Base-by-base conservation (phyloP, 1,284 basidiomycete genomes). In the Entoloma clypeatum region DNA sequence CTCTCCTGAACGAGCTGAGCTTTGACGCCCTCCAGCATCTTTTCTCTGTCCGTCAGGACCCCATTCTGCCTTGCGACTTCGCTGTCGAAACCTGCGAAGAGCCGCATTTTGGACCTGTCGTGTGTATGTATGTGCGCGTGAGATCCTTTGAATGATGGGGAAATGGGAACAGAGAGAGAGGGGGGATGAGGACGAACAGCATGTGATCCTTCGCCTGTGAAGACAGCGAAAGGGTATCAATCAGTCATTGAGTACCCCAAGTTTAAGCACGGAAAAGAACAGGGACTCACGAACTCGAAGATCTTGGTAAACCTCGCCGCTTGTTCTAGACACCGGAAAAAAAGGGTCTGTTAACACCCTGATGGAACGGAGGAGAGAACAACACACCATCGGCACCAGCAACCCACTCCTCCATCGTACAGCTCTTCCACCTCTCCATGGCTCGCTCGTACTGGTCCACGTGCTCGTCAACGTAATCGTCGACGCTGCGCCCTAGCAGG, bases 351-450 rank as follows among this genome's bases (percentile, higher is more conserved):
- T 33, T 42, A 35, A 14, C 25, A 28, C 8, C 24, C n/a, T n/a
- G 13, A 25, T 23, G 11, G 16, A 40, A 14, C 7, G 40, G 23
- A 21, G 16, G 21, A 26, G 19, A 30, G 11, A 31, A 10, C 18
- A 16, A 38, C 47, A 5, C 32, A 68, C 67, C 66, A 36, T 64
- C 57, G 7, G 59, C 62, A 7, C 66, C 67, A 25, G 62, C 56
- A 11, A 58, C 44, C 67, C 67, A 68, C 28, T 68, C 66, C n/a
- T 61, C 59, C 48, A 63, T 53, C 3, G 58, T 56, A 39, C 62
- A 66, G 4, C 60, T 52, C 23, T 51, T 58, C 65, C 65, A 69
- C 42, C 56, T 61, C 16, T 51, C 49, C 9, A 57, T 48, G 36
- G 59, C 44, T 21, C 50, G 49, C 25, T 66, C 64, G 34, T 69